Base-by-base conservation (phyloP, 805 yeast species). In the Ogataea pilisensis region DNA sequence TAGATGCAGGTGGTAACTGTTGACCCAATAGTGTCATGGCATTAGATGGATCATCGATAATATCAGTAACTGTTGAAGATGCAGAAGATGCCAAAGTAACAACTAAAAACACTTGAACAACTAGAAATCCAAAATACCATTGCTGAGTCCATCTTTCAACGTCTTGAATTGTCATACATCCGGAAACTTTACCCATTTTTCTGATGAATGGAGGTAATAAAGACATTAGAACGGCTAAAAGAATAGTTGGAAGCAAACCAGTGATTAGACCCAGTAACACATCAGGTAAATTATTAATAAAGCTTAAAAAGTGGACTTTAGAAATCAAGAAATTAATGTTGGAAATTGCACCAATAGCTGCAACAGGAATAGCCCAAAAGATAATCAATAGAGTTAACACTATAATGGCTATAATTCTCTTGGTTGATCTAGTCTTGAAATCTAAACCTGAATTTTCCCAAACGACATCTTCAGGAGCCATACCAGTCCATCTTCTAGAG, bases 351-450 rank as follows among this genome's bases (percentile, higher is more conserved):
- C 98, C 98, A 38, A 91, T 96, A 55, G 88, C 89, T n/a, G 97
- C 95, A 30, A 91, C 97, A 8, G 99, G 99, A 53, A 91, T 80
- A 32, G 95, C 82, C 98, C 98, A 91, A 66, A 89, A 88, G 35
- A 91, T 76, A 46, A 91, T 79, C 63, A 82, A 68, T 43, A 77
- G 54, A 20, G 85, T 78, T 55, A 85, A 70, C 37, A 88, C 66
- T 13, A 85, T 69, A 41, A 69, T 71, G 2, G 95, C 91, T 39
- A 74, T 66, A 19, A 75, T 42, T 43, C 70, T 72, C 66, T 80
- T 82, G 18, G 74, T 46, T 33, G 72, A 59, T 62, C 95, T 78
- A 55, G 72, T 73, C 46, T 66, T 65, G 60, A 78, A 72, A 9
- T 76, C 66, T 54, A 81, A 63, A 21, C 81, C 70, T 52, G 86